Conservation (phyloP, 1,139 yeast genomes). For the Zygosaccharomyces sapae region DNA sequence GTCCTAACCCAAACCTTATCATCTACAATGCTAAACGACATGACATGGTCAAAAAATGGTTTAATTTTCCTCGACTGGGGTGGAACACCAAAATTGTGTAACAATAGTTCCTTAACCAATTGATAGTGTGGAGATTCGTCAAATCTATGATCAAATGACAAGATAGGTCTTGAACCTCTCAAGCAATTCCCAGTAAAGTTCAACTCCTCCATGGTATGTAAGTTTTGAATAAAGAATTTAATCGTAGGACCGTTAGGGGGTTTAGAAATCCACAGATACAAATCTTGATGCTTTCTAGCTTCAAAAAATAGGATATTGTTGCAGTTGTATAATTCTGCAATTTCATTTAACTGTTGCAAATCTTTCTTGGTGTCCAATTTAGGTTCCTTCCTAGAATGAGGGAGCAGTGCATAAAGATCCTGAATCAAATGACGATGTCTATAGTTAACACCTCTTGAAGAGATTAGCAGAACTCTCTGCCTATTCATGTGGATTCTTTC, state of each 20-base stretch:
- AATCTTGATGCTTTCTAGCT: conserved; percentile 93
- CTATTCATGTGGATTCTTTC: conserved; percentile 48
- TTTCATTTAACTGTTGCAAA: conserved; percentile 82
- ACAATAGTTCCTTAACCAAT: conserved; percentile 79
- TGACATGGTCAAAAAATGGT: conserved; percentile 92
- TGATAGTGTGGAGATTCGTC: conserved; percentile 60
- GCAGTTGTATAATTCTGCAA: conserved; percentile 96
- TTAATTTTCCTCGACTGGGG: conserved; percentile 91
- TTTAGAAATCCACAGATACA: conserved; percentile 90
- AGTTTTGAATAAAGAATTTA: conserved; percentile 88
- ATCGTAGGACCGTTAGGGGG: conserved; percentile 98
- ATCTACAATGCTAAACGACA: conserved; percentile 89
- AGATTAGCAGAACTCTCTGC: conserved; percentile 79
- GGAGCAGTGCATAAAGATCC: conserved; percentile 74
- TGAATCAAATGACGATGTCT: conserved; percentile 93
- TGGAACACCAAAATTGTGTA: conserved; percentile 92
- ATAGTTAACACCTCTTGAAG: conserved; percentile 90
- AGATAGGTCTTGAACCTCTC: conserved; percentile 92
- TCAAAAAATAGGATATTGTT: conserved; percentile 92
- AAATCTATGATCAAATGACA: conserved; percentile 82
- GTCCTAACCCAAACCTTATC: conserved; percentile 94
- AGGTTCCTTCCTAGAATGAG: conserved; percentile 96
- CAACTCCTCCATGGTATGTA: conserved; percentile 93
- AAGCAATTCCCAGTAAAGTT: conserved; percentile 95
- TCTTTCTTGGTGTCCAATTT: conserved; percentile 92